These are phyloP conservation scores for Moesziomyces globuligerus DNA, from an alignment of 1,284 basidiomycete species.

Conservation along the genomic window DNA sequence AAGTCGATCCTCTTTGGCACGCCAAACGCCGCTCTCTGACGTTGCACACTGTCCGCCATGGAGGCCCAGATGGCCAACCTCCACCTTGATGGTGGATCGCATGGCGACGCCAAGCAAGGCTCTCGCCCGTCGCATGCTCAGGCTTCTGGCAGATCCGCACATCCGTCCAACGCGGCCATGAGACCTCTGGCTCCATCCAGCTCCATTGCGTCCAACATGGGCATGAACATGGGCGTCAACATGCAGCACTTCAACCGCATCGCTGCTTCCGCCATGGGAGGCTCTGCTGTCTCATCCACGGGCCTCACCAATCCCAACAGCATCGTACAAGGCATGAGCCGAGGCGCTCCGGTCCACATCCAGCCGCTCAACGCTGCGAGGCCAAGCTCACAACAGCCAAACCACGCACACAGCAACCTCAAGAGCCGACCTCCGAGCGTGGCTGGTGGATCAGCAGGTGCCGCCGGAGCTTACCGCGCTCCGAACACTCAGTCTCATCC, in stretches of 20 bases:
- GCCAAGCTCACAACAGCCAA: slow-evolving; percentile 24
- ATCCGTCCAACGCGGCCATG: slow-evolving; percentile 14
- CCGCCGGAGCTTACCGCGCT: slow-evolving; percentile 17
- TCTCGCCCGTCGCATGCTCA: slow-evolving; percentile 21
- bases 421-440: slow-evolving; percentile 40
- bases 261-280: slow-evolving; percentile 17
- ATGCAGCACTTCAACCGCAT: slow-evolving; percentile 50
- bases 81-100: slow-evolving; percentile 30
- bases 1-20: too few relatives aligned
- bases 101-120: slow-evolving; percentile 24
- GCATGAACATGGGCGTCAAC: slow-evolving; percentile 40
- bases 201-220: slow-evolving; percentile 45
- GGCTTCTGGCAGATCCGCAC: slow-evolving; percentile 6
- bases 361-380: slow-evolving; percentile 33
- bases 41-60: slow-evolving; percentile 9
- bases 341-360: slow-evolving; percentile 1
- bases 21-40: too few relatives aligned
- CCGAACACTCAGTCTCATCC: neutral
- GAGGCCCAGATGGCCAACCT: slow-evolving; percentile 39
- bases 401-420: neutral
- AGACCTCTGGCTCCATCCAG: slow-evolving; percentile 36
- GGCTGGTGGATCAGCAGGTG: slow-evolving; percentile 6
- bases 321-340: slow-evolving; percentile 24
- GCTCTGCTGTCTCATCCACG: slow-evolving; percentile 11
- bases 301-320: slow-evolving; percentile 16